Percentiles rank a stretch among this genome's conserved stretches.
These are phyloP conservation scores for Solanum hybrid DNA, from an alignment of 305 asterid genomes.

Conservation along the genomic window DNA sequence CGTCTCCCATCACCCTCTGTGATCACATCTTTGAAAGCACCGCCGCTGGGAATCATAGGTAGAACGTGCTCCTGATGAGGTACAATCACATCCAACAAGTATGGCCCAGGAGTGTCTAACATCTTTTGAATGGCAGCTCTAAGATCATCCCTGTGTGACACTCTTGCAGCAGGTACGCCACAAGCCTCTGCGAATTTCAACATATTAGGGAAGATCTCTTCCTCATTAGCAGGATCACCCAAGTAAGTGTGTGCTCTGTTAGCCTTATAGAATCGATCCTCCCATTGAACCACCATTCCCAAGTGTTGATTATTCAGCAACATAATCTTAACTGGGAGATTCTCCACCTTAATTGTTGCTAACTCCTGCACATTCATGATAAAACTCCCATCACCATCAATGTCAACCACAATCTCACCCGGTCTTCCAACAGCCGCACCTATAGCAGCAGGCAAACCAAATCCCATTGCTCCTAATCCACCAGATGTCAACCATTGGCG, in stretches of 20 bases:
- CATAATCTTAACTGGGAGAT: slow-evolving; percentile 39
- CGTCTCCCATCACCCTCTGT: slow-evolving; percentile 34
- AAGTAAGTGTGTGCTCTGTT: slow-evolving; percentile 37
- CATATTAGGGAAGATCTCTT: slow-evolving; percentile 36
- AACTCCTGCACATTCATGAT: slow-evolving; percentile 43
- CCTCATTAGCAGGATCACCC: slow-evolving; percentile 27
- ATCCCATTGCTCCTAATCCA: slow-evolving; percentile 46
- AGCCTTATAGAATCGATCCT: slow-evolving; percentile 37
- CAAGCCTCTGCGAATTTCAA: slow-evolving; percentile 46
- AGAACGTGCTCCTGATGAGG: slow-evolving; percentile 41
- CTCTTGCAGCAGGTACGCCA: slow-evolving; percentile 37
- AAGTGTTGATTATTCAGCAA: slow-evolving; percentile 39
- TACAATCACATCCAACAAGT: slow-evolving; percentile 38
- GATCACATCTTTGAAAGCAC: slow-evolving; percentile 32
- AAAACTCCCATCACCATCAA: slow-evolving; percentile 48
- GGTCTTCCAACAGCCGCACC: slow-evolving; percentile 45
- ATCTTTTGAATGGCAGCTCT: slow-evolving; percentile 30
- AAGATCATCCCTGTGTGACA: slow-evolving; percentile 17
- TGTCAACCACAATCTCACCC: slow-evolving; percentile 29
- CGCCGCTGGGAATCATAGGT: slow-evolving; percentile 39
- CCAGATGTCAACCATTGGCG: slow-evolving; percentile 38
- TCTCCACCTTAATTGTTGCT: slow-evolving; percentile 34
- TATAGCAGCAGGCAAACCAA: slow-evolving; percentile 48
- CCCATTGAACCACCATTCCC: slow-evolving; percentile 49
- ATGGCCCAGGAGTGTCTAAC: slow-evolving; percentile 46